A percentile compares a stretch with the other conserved stretches of the same genome.
These are phyloP conservation scores for Boechera stricta DNA, from an alignment of 345 rosid species.

Conservation along the genomic window DNA sequence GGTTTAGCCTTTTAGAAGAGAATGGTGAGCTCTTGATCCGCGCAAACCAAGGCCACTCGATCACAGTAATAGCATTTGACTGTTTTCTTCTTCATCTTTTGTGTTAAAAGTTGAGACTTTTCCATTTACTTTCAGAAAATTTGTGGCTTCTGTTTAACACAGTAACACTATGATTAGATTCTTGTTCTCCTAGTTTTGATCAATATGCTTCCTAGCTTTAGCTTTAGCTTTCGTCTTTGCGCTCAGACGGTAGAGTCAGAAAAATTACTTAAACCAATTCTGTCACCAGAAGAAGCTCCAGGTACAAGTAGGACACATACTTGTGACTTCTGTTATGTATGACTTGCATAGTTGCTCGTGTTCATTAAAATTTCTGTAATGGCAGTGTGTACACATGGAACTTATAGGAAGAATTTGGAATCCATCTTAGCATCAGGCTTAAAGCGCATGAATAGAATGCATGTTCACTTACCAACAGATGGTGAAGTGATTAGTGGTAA, in stretches of 20 bases:
- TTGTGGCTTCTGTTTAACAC: no score
- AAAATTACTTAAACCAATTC: slow-evolving; percentile 69
- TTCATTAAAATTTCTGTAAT: slow-evolving; percentile 9
- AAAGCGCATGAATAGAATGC: slow-evolving; percentile 84
- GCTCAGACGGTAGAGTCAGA: slow-evolving; percentile 79
- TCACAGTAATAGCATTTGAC: slow-evolving; percentile 51
- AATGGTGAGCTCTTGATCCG: slow-evolving; percentile 77
- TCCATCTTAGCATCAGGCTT: slow-evolving; percentile 78
- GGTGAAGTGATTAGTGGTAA: slow-evolving; percentile 87
- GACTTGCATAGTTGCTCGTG: not conserved
- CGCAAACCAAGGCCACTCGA: slow-evolving; percentile 94
- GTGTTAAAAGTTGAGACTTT: no score
- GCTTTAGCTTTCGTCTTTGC: slow-evolving; percentile 15
- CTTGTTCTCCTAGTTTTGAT: not conserved
- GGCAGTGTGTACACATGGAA: slow-evolving; percentile 92
- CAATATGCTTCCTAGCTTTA: not conserved
- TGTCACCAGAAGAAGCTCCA: slow-evolving; percentile 74
- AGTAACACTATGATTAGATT: not conserved
- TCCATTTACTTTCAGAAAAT: not conserved
- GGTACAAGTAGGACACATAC: slow-evolving; percentile 42
- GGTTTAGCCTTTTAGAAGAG: slow-evolving; percentile 82
- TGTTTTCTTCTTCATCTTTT: no score
- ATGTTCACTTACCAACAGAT: slow-evolving; percentile 84
- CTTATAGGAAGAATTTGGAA: slow-evolving; percentile 72
- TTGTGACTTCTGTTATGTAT: slow-evolving; percentile 1